Evolutionary conservation across 345 rosid species (phyloP).

Genomic region (Carallia pectinifolia): DNA sequence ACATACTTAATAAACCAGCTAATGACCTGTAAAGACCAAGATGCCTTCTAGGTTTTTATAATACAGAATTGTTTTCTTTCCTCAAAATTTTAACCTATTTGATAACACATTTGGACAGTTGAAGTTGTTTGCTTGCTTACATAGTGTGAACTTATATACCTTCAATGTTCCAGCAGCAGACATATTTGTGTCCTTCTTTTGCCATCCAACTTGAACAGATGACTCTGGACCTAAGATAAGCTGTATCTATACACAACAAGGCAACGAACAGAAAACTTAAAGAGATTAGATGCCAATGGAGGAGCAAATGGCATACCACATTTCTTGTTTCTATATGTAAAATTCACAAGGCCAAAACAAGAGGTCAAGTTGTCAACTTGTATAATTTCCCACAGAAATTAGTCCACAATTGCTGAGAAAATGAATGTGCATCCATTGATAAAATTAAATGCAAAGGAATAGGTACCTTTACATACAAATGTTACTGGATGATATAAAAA

Average conservation of each 20-base stretch:
- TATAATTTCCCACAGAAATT: too few species aligned
- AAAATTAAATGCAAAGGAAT: too few species aligned
- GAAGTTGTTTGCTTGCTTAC: background rate
- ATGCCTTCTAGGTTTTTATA: too few species aligned
- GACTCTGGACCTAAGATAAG: slow-evolving; percentile 75
- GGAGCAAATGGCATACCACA: background rate
- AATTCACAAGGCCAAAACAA: too few species aligned
- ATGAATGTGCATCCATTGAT: too few species aligned
- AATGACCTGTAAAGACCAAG: background rate
- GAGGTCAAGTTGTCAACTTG: too few species aligned
- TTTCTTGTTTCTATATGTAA: too few species aligned
- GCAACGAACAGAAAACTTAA: slow-evolving; percentile 12
- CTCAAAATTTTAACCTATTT: background rate
- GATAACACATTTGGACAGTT: background rate
- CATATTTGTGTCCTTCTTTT: slow-evolving; percentile 68
- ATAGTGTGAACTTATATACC: slow-evolving; percentile 38
- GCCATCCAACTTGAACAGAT: slow-evolving; percentile 81
- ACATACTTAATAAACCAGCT: background rate
- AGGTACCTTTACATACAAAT: too few species aligned
- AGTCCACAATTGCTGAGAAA: too few species aligned
- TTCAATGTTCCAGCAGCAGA: slow-evolving; percentile 75
- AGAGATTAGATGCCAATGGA: slow-evolving; percentile 8
- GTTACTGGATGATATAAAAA: background rate
- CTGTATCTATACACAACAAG: slow-evolving; percentile 56
- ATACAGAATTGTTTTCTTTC: background rate